Percentiles rank a stretch among this genome's conserved stretches.
Conservation (phyloP, 129 eudicot species). For the Logfia minima region DNA sequence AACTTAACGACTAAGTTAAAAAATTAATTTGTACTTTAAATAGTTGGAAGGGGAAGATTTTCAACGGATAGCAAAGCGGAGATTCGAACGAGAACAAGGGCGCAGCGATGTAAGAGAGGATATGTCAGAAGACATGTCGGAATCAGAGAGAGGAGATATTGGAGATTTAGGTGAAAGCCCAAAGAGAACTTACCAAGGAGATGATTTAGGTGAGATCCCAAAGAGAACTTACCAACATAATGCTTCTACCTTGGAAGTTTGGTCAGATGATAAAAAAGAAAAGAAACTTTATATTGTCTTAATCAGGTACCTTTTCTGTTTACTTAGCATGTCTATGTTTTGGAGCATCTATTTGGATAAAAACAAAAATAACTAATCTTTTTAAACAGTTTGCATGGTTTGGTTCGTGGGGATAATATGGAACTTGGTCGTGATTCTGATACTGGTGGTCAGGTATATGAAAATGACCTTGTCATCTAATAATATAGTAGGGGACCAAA, state of each 20-base stretch:
- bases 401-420: constrained; percentile 98
- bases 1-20: background rate
- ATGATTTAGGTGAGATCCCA: constrained; percentile 64
- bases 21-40: background rate
- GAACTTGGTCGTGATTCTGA: constrained; percentile 97
- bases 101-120: constrained; percentile 82
- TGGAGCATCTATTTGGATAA: background rate
- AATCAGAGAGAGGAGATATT: constrained; percentile 76
- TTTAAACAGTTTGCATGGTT: constrained; percentile 75
- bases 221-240: constrained; percentile 52
- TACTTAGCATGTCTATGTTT: background rate
- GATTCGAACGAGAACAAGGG: constrained; percentile 77
- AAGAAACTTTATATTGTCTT: constrained; percentile 83
- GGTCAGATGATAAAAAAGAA: constrained; percentile 80
- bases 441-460: constrained; percentile 87
- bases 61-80: constrained; percentile 61
- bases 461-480: background rate
- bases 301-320: constrained; percentile 50
- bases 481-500: background rate
- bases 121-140: constrained; percentile 90
- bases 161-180: constrained; percentile 72
- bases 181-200: constrained; percentile 61
- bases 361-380: constrained; percentile 11
- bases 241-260: constrained; percentile 53
- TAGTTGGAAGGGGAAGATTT: constrained; percentile 88